phyloP scores from a whole-genome alignment of 2,329 filamentous ascomycete species.

The Pseudogymnoascus sp. region DNA sequence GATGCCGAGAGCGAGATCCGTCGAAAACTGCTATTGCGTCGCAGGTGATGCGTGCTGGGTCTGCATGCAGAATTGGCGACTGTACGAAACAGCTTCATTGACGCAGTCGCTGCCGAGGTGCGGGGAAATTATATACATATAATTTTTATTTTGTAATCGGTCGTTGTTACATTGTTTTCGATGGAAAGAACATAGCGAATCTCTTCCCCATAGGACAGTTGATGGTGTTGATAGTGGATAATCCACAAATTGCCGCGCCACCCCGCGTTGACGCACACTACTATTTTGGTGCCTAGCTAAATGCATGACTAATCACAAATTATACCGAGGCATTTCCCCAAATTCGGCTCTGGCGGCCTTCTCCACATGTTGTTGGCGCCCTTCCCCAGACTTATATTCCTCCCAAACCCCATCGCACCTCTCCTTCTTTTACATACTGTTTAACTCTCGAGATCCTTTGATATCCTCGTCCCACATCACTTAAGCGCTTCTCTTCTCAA shows the following conservation, averaged over 20 bases:
- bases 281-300: conserved; percentile 2
- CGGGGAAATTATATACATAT: not conserved
- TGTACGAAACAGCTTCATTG: conserved; percentile 9
- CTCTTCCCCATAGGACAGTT: conserved; percentile 4
- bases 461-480: not conserved
- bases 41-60: not conserved
- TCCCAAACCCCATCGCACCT: not conserved
- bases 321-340: conserved; percentile 26
- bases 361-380: conserved; percentile 4
- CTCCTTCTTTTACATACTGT: not conserved
- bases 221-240: conserved; percentile 4
- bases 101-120: not conserved
- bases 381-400: conserved; percentile 7
- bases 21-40: conserved; percentile 1
- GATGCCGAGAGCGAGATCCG: not conserved
- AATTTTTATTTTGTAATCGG: not conserved
- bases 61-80: conserved; percentile 3
- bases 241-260: conserved; percentile 5
- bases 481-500: not conserved
- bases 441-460: not conserved
- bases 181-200: conserved; percentile 2
- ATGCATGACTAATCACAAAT: conserved; percentile 5
- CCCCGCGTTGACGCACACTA: conserved; percentile 8
- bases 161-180: not conserved
- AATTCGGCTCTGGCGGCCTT: conserved; percentile 13